phyloP scores from a whole-genome alignment of 2,329 filamentous ascomycete genomes.

The Alternaria sp. region DNA sequence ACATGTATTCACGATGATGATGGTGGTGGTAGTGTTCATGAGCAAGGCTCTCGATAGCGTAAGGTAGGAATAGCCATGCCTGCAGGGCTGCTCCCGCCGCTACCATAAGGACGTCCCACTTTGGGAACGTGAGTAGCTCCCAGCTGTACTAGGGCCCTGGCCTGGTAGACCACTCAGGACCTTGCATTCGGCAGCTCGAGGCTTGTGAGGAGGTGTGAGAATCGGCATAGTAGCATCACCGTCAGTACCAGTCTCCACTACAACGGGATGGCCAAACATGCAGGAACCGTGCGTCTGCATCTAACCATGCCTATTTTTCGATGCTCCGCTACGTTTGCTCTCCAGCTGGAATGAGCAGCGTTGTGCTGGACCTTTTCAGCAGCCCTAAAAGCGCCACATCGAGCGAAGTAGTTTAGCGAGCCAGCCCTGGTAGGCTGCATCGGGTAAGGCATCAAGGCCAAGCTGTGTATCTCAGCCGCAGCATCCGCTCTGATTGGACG shows the following conservation, averaged over 20 bases:
- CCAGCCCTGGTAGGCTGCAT: constrained; percentile 21
- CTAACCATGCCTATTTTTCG: constrained; percentile 28
- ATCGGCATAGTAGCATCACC: constrained; percentile 31
- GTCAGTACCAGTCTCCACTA: constrained; percentile 20
- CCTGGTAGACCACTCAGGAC: constrained; percentile 43
- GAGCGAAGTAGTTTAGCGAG: constrained; percentile 27
- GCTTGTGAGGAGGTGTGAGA: constrained; percentile 37
- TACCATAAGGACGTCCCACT: constrained; percentile 46
- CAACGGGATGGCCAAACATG: constrained; percentile 19
- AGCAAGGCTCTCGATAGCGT: constrained; percentile 33
- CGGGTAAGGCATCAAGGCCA: constrained; percentile 33
- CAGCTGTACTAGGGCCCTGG: constrained; percentile 41
- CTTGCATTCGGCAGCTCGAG: constrained; percentile 30
- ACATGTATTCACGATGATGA: constrained; percentile 33
- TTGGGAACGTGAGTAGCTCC: constrained; percentile 42
- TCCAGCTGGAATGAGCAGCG: constrained; percentile 39
- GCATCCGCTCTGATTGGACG: constrained; percentile 33
- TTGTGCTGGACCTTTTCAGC: constrained; percentile 41
- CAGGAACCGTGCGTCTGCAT: constrained; percentile 36
- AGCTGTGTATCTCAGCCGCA: constrained; percentile 27
- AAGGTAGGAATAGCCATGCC: constrained; percentile 23
- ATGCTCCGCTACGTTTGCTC: constrained; percentile 29
- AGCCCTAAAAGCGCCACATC: constrained; percentile 35
- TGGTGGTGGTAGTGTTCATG: constrained; percentile 17
- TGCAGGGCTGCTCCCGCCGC: constrained; percentile 47